Base-by-base conservation (phyloP, 306 rosid genomes). In the Trifolium fragiferum region DNA sequence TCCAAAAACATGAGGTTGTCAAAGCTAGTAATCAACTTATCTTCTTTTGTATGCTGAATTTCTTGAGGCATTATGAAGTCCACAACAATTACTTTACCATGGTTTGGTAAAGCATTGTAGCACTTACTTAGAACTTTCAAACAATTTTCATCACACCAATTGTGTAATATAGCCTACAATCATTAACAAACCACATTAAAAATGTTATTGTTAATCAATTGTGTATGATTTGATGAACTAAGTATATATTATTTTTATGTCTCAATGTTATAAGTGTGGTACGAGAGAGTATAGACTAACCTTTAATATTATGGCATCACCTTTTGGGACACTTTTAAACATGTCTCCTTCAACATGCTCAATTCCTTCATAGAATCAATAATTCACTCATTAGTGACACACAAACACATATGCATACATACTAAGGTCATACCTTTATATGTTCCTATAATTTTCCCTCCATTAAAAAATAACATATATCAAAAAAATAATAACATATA, bases 291-390 rank as follows among this genome's bases (percentile, higher is more conserved):
- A 6, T 18, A 9, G 37, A 50, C 74, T 11, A 8, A 68, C 75
- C 75, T 76, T 68, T 4, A 76, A 50, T n/a, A 76, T 8, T 19
- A 76, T 68, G 16, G 75, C 81, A 76, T 76, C 75, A 30, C 75
- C 75, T 14, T 32, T 58, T 58, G 75, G 81, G 16, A 76, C 69
- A 33, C 41, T 32, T 30, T 68, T 67, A 68, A 76, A 68, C 81
- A 76, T 76, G 21, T 68, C 62, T 57, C 81, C 81, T 68, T 15
- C 62, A 41, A 76, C 27, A 14, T 75, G 80, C 44, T 69, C 46
- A n/a, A 75, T 70, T 13, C 84, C 84, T 81, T 43, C 19, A 81
- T 5, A 9, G 4, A 66, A 37, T 44, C 40, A 4, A 76, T 9
- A 30, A 4, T 51, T 23, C 21, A 37, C 4, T 37, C 19, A 23